phyloP scores from a whole-genome alignment of 148 eudicot genomes.

The Cornus kousa region DNA sequence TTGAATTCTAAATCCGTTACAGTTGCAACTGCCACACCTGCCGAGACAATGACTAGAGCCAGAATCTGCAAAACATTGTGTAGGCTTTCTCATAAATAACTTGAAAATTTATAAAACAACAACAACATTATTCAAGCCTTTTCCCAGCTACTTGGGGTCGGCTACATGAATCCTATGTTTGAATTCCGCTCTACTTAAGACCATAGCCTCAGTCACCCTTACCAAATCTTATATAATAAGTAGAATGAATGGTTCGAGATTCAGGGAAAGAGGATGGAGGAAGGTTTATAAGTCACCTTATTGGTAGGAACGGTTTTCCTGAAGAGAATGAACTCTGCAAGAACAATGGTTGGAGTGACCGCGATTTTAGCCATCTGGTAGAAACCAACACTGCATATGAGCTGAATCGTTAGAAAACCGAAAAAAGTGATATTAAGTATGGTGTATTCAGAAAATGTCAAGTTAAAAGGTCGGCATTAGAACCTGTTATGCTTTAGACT shows the following conservation, averaged over 20 bases:
- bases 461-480: not conserved
- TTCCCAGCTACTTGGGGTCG: no score
- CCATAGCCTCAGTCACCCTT: no score
- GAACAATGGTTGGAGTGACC: conserved; percentile 90
- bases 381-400: conserved; percentile 76
- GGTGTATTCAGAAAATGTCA: not conserved
- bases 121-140: no score
- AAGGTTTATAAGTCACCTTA: conserved; percentile 38
- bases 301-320: conserved; percentile 54
- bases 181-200: not conserved
- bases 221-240: not conserved
- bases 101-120: not conserved
- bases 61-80: conserved; percentile 45
- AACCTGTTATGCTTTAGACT: conserved; percentile 89
- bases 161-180: no score
- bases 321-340: conserved; percentile 72
- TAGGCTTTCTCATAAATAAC: not conserved
- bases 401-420: conserved; percentile 8
- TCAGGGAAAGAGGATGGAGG: not conserved
- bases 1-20: conserved; percentile 89
- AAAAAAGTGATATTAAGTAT: not conserved
- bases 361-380: conserved; percentile 99
- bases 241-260: no score
- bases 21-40: conserved; percentile 88
- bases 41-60: conserved; percentile 65